These are phyloP conservation scores for Pleurotus giganteus DNA, from an alignment of 768 basidiomycete genomes.

Conservation along the genomic window DNA sequence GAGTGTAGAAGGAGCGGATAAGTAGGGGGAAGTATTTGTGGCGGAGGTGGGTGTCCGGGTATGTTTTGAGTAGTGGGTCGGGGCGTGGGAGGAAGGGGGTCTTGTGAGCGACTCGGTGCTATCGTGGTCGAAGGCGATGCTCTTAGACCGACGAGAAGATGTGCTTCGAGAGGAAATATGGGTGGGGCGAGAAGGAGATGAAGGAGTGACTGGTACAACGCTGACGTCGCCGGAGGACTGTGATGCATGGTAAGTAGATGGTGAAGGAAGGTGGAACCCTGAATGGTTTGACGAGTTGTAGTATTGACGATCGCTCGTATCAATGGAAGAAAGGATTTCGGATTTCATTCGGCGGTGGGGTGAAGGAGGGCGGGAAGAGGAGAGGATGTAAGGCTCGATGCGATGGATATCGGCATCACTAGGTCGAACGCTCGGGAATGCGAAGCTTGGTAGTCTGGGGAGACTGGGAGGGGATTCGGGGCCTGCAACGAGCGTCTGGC, in stretches of 20 bases:
- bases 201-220: not conserved
- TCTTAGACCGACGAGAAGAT: conserved; percentile 5
- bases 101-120: not conserved
- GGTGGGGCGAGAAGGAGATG: not conserved
- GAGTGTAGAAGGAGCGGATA: not conserved
- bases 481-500: conserved; percentile 5
- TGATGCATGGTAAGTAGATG: conserved; percentile 6
- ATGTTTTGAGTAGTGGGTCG: not conserved
- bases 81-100: not conserved
- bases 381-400: conserved; percentile 6
- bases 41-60: not conserved
- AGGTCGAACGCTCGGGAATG: conserved; percentile 5
- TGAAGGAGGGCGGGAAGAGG: not conserved
- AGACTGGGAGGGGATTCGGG: conserved; percentile 6
- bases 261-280: conserved; percentile 9
- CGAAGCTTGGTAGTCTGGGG: conserved; percentile 1
- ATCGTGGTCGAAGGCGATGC: not conserved
- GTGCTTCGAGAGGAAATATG: conserved; percentile 3
- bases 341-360: conserved; percentile 2
- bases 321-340: conserved; percentile 1
- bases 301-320: conserved; percentile 4
- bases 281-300: not conserved
- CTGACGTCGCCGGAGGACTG: conserved; percentile 8
- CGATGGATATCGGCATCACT: conserved; percentile 4
- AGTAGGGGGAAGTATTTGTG: not conserved